Percentiles rank a stretch among this genome's conserved stretches.
Evolutionary conservation across 2,329 filamentous ascomycete genomes (phyloP).

Genomic region (Alternaria triticina): DNA sequence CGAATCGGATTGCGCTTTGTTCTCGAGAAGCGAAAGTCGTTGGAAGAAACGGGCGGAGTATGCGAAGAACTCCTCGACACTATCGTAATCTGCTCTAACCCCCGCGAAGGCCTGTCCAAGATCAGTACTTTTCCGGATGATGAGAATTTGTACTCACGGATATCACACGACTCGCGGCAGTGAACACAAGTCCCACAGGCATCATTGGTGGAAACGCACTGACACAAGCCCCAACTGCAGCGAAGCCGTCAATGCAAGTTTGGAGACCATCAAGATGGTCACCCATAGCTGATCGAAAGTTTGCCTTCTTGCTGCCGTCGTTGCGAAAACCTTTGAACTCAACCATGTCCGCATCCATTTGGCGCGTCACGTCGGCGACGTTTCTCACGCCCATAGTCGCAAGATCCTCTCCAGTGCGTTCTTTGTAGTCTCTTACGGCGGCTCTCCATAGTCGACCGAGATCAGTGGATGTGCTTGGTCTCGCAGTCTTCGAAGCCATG

Average conservation of each 20-base stretch:
- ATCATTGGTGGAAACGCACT: conserved; percentile 27
- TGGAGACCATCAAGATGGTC: conserved; percentile 22
- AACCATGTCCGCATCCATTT: background rate
- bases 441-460: conserved; percentile 17
- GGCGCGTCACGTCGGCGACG: conserved; percentile 2
- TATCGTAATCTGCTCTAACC: conserved; percentile 50
- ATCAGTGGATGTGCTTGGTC: conserved; percentile 11
- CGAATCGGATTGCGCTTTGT: conserved; percentile 19
- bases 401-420: conserved; percentile 12
- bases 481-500: background rate
- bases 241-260: conserved; percentile 19
- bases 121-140: too few relatives aligned
- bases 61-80: conserved; percentile 50
- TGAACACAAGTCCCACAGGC: conserved; percentile 23
- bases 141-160: background rate
- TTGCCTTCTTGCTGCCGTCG: background rate
- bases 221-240: conserved; percentile 14
- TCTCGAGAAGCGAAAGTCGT: conserved; percentile 45
- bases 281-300: background rate
- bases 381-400: conserved; percentile 9
- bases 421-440: conserved; percentile 21
- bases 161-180: conserved; percentile 16
- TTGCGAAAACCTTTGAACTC: background rate
- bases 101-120: conserved; percentile 34
- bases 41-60: conserved; percentile 49